These are phyloP conservation scores for Trichoderma pleuroti DNA, from an alignment of 2,329 filamentous ascomycete genomes.

Conservation along the genomic window DNA sequence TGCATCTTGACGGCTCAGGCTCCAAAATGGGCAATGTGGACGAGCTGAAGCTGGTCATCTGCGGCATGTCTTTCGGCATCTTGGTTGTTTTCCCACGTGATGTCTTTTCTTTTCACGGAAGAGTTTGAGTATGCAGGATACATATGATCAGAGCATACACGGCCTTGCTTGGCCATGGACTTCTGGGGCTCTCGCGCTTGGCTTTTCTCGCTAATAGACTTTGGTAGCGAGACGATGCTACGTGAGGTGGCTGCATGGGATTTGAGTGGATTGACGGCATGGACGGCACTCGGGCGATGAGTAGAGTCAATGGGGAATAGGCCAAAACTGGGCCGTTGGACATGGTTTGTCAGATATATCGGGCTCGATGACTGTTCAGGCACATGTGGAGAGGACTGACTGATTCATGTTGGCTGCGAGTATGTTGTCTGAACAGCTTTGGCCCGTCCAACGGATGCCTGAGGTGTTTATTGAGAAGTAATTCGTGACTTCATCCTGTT, in stretches of 20 bases:
- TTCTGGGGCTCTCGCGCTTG: neutral
- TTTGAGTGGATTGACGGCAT: neutral
- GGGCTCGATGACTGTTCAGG: neutral
- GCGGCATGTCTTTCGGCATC: neutral
- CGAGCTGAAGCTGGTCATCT: neutral
- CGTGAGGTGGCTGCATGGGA: neutral
- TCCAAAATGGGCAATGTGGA: neutral
- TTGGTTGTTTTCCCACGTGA: neutral
- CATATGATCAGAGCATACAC: neutral
- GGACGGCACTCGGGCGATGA: neutral
- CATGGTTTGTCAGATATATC: neutral
- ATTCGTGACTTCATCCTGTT: neutral
- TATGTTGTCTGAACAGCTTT: neutral
- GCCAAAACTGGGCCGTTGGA: neutral
- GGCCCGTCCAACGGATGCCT: neutral
- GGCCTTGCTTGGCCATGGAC: neutral
- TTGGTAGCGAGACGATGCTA: neutral
- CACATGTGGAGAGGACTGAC: neutral
- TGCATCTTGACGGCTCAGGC: neutral
- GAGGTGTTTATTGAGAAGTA: neutral
- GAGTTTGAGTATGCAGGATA: neutral
- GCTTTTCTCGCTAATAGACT: neutral
- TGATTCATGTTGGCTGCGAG: neutral
- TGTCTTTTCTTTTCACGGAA: too few relatives aligned
- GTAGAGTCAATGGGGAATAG: neutral